Evolutionary conservation across 768 basidiomycete species (phyloP).

Genomic region (Omphalotus guepiniiformis): DNA sequence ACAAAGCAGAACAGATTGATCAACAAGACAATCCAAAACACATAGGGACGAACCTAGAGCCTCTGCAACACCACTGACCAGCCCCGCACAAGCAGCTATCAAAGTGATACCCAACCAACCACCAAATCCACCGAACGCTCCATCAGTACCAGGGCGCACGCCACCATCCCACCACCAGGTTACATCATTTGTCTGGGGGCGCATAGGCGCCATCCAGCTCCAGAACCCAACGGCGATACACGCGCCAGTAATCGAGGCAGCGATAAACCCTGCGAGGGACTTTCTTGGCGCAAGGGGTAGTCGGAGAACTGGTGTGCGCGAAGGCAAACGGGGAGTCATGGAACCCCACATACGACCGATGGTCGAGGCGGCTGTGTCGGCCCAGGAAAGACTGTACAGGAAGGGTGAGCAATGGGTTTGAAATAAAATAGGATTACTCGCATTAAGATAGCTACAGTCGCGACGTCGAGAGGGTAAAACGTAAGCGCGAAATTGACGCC

Average conservation of each 20-base stretch:
- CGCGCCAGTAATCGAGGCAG: constrained; percentile 71
- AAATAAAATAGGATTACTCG: constrained; percentile 46
- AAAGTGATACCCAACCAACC: constrained; percentile 49
- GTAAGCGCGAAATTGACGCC: constrained; percentile 77
- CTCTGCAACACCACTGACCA: constrained; percentile 84
- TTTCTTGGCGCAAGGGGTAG: constrained; percentile 80
- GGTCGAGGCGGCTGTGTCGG: constrained; percentile 91
- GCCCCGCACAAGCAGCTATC: constrained; percentile 61
- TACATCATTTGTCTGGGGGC: constrained; percentile 29
- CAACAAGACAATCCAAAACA: constrained; percentile 23
- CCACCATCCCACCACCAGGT: constrained; percentile 59
- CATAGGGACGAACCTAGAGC: constrained; percentile 89
- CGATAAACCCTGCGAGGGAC: constrained; percentile 79
- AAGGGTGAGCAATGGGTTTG: constrained; percentile 3
- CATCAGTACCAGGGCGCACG: no score
- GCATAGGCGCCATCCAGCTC: constrained; percentile 52
- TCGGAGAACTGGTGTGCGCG: constrained; percentile 28
- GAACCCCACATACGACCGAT: constrained; percentile 83
- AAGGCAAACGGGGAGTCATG: constrained; percentile 60
- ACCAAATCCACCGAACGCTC: constrained; percentile 19
- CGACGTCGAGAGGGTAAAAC: constrained; percentile 80
- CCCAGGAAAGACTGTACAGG: constrained; percentile 79
- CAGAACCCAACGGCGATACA: constrained; percentile 68
- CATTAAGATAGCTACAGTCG: constrained; percentile 89
- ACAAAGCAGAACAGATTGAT: no score